phyloP scores from a whole-genome alignment of 176 grass and related monocot genomes.

The Saccharum spontaneum region DNA sequence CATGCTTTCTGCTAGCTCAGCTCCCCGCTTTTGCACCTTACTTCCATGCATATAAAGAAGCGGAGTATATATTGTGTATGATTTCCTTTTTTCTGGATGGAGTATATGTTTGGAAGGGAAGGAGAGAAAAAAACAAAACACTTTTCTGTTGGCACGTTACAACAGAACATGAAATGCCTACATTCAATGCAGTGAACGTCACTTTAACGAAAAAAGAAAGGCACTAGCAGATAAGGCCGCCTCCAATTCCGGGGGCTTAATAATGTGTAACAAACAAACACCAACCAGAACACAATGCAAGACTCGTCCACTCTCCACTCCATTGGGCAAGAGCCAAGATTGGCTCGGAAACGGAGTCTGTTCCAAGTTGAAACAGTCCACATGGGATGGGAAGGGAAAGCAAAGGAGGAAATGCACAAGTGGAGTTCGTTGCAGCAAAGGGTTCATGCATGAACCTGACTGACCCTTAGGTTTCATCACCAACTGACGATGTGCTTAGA shows the following conservation, averaged over 20 bases:
- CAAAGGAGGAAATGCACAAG: not conserved
- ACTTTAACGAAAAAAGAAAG: not conserved
- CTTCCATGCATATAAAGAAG: no score
- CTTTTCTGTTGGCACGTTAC: not conserved
- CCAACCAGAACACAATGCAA: conserved; percentile 13
- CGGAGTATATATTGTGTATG: not conserved
- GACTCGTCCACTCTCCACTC: not conserved
- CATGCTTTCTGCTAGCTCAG: no score
- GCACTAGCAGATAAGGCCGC: conserved; percentile 3
- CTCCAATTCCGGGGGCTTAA: conserved; percentile 34
- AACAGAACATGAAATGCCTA: conserved; percentile 11
- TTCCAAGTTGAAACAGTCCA: not conserved
- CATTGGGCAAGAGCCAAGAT: conserved; percentile 19
- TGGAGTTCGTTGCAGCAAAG: not conserved
- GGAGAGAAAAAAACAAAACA: not conserved
- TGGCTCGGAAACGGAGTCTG: not conserved
- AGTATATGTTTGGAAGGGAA: not conserved
- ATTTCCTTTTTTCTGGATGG: not conserved
- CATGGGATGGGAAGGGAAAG: not conserved
- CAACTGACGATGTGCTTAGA: not conserved
- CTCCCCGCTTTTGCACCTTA: no score
- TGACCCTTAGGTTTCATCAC: not conserved
- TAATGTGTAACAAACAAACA: conserved; percentile 51
- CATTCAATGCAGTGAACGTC: conserved; percentile 21
- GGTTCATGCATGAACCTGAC: not conserved